These are phyloP conservation scores for Novymonas esmeraldas DNA, from an alignment of 208 protist species.

Conservation along the genomic window DNA sequence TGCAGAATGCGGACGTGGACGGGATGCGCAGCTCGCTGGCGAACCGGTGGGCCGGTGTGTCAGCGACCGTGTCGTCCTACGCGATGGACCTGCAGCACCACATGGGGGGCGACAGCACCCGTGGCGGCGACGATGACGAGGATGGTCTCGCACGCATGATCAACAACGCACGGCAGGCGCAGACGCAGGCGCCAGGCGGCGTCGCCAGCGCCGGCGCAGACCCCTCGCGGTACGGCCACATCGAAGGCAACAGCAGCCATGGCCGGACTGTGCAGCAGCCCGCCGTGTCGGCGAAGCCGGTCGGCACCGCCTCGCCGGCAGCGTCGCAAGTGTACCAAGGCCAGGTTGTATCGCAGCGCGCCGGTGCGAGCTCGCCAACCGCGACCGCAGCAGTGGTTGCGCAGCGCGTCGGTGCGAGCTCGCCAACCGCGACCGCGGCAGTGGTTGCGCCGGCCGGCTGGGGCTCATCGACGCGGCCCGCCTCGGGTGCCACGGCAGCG, in stretches of 20 bases:
- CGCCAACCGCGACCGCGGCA: not conserved
- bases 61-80: constrained; percentile 43
- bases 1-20: constrained; percentile 63
- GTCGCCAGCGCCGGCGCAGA: not conserved
- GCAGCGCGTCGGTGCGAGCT: not conserved
- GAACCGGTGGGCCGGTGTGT: constrained; percentile 59
- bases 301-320: not conserved
- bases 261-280: not conserved
- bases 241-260: constrained; percentile 21
- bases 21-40: constrained; percentile 50
- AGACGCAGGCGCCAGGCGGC: constrained; percentile 18
- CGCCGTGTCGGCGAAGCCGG: not conserved
- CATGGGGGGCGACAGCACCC: constrained; percentile 20
- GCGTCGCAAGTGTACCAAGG: constrained; percentile 18
- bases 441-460: not conserved
- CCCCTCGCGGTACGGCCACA: constrained; percentile 27
- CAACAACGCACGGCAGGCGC: constrained; percentile 45
- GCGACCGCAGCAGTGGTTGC: not conserved
- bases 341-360: constrained; percentile 3
- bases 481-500: not conserved
- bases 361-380: not conserved
- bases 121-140: constrained; percentile 24
- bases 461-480: not conserved
- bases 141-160: constrained; percentile 55
- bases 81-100: constrained; percentile 53